phyloP scores from a whole-genome alignment of 768 basidiomycete species.

The Tylopilus rubrobrunneus region DNA sequence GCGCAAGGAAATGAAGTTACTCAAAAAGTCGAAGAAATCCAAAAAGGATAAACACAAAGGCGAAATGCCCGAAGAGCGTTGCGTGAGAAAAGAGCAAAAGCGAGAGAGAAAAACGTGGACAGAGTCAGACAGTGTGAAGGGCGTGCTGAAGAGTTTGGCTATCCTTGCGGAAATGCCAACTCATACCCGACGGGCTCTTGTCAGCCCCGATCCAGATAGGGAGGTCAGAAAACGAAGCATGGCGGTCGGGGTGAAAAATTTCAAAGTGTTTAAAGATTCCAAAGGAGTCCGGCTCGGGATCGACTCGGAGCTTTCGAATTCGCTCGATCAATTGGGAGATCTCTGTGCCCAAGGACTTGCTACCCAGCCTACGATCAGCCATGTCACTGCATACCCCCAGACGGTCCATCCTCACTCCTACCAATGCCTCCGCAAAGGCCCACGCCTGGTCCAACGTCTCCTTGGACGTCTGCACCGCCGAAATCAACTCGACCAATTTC shows the following conservation, averaged over 20 bases:
- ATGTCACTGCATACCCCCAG: neutral
- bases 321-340: conserved; percentile 46
- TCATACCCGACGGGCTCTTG: conserved; percentile 19
- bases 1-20: conserved; percentile 64
- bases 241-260: conserved; percentile 47
- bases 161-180: too few species aligned
- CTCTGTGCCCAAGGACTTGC: conserved; percentile 46
- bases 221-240: conserved; percentile 37
- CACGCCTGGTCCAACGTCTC: conserved; percentile 74
- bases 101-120: conserved; percentile 57
- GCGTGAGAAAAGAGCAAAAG: conserved; percentile 70
- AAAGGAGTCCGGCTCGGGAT: conserved; percentile 32
- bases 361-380: conserved; percentile 27
- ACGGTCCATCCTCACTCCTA: conserved; percentile 51
- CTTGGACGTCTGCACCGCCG: conserved; percentile 83
- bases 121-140: conserved; percentile 61
- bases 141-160: conserved; percentile 50
- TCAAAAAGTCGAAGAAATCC: conserved; percentile 55
- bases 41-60: conserved; percentile 66
- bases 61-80: conserved; percentile 78
- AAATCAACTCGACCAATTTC: conserved; percentile 95
- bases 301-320: conserved; percentile 32
- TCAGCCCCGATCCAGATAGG: conserved; percentile 45
- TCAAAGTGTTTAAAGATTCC: conserved; percentile 42
- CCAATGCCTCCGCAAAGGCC: conserved; percentile 81